Conservation (phyloP, 441 rosid genomes). For the Adansonia rubrostipa region DNA sequence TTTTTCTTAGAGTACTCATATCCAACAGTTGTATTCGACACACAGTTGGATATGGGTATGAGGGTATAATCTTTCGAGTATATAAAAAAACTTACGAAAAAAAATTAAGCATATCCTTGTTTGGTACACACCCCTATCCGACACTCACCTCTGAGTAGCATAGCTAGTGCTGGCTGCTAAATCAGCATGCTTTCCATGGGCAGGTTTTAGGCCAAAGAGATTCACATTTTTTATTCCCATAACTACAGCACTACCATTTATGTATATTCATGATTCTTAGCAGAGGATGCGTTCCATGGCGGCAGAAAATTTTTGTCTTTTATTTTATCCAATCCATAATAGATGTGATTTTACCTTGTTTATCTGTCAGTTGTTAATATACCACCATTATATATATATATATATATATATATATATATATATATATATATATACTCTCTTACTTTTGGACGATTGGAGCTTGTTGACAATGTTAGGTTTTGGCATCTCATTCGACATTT, state of each 20-base stretch:
- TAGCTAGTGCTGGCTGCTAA: too few relatives aligned
- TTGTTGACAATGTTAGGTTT: neutral
- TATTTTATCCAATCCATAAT: neutral
- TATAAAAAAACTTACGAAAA: too few relatives aligned
- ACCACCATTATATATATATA: slow-evolving; percentile 11
- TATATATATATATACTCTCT: neutral
- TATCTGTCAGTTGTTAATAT: neutral
- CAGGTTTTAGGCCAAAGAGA: neutral
- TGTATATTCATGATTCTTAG: neutral
- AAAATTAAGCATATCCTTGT: too few relatives aligned
- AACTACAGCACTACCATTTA: neutral
- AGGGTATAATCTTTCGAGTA: too few relatives aligned
- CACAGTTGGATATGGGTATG: too few relatives aligned
- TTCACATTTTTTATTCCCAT: neutral
- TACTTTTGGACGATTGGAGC: neutral
- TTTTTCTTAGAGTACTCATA: too few relatives aligned
- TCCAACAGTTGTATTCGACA: too few relatives aligned
- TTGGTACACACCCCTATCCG: too few relatives aligned
- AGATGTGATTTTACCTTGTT: neutral
- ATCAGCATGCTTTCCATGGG: neutral
- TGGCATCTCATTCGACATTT: neutral
- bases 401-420: neutral
- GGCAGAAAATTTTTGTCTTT: neutral
- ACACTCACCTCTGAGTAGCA: too few relatives aligned
- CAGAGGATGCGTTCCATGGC: neutral